Conservation (phyloP, 352 stramenopile species). For the Pythium brassicae region DNA sequence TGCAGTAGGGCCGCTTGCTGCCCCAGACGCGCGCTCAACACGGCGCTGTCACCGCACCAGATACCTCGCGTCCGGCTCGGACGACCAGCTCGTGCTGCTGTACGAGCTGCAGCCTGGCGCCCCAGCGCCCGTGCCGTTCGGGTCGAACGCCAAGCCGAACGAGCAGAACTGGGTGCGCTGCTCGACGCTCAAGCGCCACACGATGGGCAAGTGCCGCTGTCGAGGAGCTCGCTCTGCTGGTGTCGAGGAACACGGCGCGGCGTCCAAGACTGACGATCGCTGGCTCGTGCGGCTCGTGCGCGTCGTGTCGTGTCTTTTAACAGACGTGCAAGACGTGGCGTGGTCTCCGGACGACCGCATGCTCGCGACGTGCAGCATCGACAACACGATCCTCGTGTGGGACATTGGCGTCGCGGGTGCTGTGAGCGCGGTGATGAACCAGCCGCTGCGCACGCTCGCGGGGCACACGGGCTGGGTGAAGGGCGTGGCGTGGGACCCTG, state of each 20-base stretch:
- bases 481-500: slow-evolving; percentile 81
- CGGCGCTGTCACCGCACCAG: not conserved
- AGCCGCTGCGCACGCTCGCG: slow-evolving; percentile 70
- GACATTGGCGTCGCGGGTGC: slow-evolving; percentile 46
- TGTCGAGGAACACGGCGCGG: too few relatives aligned
- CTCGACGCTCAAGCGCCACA: slow-evolving; percentile 78
- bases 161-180: slow-evolving; percentile 84
- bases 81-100: slow-evolving; percentile 81
- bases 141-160: slow-evolving; percentile 72
- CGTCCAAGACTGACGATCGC: slow-evolving; percentile 3
- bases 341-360: slow-evolving; percentile 87
- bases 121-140: slow-evolving; percentile 68
- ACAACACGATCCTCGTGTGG: slow-evolving; percentile 88
- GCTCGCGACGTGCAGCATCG: slow-evolving; percentile 85
- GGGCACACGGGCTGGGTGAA: slow-evolving; percentile 87
- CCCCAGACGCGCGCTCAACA: too few relatives aligned
- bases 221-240: not conserved
- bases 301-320: not conserved
- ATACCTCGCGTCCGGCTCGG: slow-evolving; percentile 78
- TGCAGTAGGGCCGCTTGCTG: too few relatives aligned
- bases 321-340: slow-evolving; percentile 81
- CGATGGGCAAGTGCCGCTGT: slow-evolving; percentile 46
- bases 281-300: not conserved
- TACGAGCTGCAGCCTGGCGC: slow-evolving; percentile 72
- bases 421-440: slow-evolving; percentile 64